Percentiles rank a stretch among this genome's conserved stretches.
These are phyloP conservation scores for Rhytidiadelphus loreus DNA, from an alignment of 225 moss, liverwort and hornwort species.

Conservation along the genomic window DNA sequence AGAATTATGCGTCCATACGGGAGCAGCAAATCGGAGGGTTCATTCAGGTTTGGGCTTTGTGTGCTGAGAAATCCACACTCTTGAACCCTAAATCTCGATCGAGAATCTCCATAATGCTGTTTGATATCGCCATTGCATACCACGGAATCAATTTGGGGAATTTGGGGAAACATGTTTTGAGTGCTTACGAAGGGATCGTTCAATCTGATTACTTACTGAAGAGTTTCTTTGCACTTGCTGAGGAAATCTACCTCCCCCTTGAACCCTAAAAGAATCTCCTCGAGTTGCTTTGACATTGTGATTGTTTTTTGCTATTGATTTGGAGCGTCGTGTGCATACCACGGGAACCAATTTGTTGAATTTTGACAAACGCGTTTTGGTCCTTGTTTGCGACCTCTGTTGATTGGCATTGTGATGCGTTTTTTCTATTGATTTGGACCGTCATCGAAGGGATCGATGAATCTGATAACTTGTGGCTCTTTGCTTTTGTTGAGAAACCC, in stretches of 20 bases:
- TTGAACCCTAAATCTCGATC: background rate
- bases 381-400: background rate
- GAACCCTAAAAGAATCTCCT: background rate
- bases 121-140: background rate
- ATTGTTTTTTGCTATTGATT: background rate
- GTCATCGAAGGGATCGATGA: background rate
- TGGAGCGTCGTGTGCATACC: background rate
- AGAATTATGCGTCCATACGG: constrained; percentile 92
- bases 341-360: background rate
- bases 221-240: background rate
- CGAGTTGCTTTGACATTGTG: background rate
- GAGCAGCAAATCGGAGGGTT: constrained; percentile 96
- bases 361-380: background rate
- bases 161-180: background rate
- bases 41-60: constrained; percentile 51
- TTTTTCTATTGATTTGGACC: background rate
- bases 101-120: background rate
- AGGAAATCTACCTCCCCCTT: background rate
- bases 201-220: background rate
- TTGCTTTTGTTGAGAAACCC: background rate
- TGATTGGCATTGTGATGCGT: background rate
- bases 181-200: background rate
- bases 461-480: background rate
- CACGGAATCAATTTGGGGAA: background rate
- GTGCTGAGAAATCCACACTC: background rate